Conservation (phyloP, 208 protist genomes). For the Trypanosoma lewisi region DNA sequence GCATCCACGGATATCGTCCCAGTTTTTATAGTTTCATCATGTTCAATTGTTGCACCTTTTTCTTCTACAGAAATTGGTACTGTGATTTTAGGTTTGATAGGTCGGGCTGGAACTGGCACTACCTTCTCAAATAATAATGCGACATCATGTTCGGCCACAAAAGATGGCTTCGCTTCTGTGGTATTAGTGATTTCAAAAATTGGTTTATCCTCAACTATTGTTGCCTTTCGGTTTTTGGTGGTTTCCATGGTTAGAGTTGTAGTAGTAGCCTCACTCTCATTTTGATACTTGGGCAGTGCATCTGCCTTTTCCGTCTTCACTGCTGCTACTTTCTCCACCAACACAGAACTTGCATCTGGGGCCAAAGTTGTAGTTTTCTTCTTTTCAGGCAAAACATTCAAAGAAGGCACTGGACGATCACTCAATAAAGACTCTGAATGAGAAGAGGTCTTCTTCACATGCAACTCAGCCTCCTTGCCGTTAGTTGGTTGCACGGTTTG, state of each 20-base stretch:
- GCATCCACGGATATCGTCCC: slow-evolving; percentile 62
- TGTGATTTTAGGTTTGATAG: slow-evolving; percentile 26
- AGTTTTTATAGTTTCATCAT: slow-evolving; percentile 5
- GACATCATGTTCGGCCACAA: slow-evolving; percentile 9
- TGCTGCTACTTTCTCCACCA: not conserved
- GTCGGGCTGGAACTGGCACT: not conserved
- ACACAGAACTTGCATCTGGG: not conserved
- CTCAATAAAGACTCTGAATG: slow-evolving; percentile 12
- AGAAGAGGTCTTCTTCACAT: not conserved
- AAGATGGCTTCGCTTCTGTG: not conserved
- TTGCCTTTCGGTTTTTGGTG: slow-evolving; percentile 1
- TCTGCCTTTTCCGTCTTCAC: not conserved
- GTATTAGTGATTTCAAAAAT: slow-evolving; percentile 17
- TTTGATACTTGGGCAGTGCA: not conserved
- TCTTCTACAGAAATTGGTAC: slow-evolving; percentile 19
- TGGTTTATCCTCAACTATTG: slow-evolving; percentile 23
- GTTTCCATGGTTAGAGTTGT: no score
- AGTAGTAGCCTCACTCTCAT: not conserved
- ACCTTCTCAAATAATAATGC: slow-evolving; percentile 7
- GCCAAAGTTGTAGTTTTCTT: not conserved
- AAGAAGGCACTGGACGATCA: slow-evolving; percentile 1
- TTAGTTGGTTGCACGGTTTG: not conserved
- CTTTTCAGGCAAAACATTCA: slow-evolving; percentile 5
- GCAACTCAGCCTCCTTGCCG: not conserved
- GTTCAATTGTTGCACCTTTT: not conserved